phyloP scores from a whole-genome alignment of 176 grass and related monocot genomes.

The Paspalum notatum region DNA sequence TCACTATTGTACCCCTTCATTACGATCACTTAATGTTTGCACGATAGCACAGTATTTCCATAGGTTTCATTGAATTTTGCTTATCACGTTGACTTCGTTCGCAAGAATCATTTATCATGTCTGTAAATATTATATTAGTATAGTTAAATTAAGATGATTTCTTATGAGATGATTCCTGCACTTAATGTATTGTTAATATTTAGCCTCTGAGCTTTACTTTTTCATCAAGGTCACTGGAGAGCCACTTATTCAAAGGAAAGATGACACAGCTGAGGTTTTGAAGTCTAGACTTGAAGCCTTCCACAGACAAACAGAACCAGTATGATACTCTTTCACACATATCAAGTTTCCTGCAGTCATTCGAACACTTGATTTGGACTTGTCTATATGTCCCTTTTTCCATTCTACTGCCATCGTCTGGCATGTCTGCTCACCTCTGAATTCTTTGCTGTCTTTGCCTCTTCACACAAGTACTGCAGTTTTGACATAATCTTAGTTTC shows the following conservation, averaged over 20 bases:
- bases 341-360: neutral
- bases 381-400: neutral
- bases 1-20: neutral
- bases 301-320: conserved; percentile 77
- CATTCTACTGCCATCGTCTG: neutral
- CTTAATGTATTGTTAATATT: neutral
- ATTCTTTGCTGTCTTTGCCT: neutral
- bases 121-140: neutral
- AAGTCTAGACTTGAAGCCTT: conserved; percentile 82
- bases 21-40: too few relatives aligned
- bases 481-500: neutral
- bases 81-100: neutral
- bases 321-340: conserved; percentile 47
- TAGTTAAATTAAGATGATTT: too few relatives aligned
- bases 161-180: neutral
- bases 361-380: too few relatives aligned
- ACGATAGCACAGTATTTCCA: neutral
- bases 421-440: neutral
- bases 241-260: conserved; percentile 78
- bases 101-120: neutral
- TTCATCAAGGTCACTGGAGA: conserved; percentile 67
- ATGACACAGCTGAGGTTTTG: conserved; percentile 76
- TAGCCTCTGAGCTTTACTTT: neutral
- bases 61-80: neutral
- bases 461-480: neutral